Conservation (phyloP, 192 early-diverging fungal genomes). For the Coemansia sp. region DNA sequence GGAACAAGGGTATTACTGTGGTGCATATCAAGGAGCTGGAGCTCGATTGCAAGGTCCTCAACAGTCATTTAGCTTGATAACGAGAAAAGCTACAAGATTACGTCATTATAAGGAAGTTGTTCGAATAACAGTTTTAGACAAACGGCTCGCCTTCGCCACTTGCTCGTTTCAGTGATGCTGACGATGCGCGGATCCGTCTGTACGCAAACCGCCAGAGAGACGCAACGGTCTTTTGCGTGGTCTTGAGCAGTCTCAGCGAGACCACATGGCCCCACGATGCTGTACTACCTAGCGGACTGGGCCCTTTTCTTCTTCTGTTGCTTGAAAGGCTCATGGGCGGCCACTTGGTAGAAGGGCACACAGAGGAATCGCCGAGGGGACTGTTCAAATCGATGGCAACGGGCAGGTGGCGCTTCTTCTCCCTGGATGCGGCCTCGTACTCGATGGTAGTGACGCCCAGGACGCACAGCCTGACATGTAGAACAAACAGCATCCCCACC, state of each 20-base stretch:
- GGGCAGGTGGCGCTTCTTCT: conserved; percentile 13
- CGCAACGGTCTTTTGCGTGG: conserved; percentile 1
- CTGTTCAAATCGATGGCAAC: too few relatives aligned
- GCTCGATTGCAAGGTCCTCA: conserved; percentile 67
- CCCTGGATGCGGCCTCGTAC: conserved; percentile 15
- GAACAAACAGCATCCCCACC: conserved; percentile 23
- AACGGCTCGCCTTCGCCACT: neutral
- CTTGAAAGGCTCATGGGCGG: too few relatives aligned
- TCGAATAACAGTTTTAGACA: neutral
- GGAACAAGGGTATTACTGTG: conserved; percentile 67
- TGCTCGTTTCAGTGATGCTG: neutral
- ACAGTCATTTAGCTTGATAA: conserved; percentile 55
- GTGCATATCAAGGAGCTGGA: conserved; percentile 70
- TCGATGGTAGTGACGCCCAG: conserved; percentile 37
- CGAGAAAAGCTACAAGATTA: neutral
- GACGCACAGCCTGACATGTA: conserved; percentile 40
- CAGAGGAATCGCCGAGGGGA: too few relatives aligned
- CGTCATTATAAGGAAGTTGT: neutral
- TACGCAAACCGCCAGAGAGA: neutral
- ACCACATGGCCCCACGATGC: neutral
- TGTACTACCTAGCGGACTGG: too few relatives aligned
- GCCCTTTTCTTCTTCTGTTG: too few relatives aligned
- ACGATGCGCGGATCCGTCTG: conserved; percentile 3
- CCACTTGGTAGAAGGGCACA: too few relatives aligned
- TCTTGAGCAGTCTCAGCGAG: neutral